Conservation (phyloP, 495 filamentous ascomycete species). For the Barbatosphaeria neglecta region DNA sequence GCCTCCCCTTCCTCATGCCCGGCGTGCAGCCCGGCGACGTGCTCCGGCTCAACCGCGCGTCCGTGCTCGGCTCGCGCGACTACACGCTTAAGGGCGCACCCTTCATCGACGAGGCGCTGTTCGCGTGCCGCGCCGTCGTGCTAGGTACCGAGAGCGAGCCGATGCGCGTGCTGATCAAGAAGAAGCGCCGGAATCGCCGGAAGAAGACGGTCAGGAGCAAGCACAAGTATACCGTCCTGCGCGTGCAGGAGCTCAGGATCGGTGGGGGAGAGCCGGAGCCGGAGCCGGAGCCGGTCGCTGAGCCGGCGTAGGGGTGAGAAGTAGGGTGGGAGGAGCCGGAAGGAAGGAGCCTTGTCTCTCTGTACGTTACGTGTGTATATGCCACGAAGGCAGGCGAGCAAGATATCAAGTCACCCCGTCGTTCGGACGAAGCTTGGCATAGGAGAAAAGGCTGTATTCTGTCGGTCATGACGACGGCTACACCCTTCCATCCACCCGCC, state of each 20-base stretch:
- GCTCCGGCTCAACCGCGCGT: conserved; percentile 75
- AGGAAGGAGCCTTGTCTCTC: no score
- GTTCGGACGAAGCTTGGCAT: no score
- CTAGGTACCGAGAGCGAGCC: conserved; percentile 81
- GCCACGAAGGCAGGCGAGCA: no score
- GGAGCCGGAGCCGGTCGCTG: no score
- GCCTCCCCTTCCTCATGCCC: conserved; percentile 92
- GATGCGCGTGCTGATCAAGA: conserved; percentile 80
- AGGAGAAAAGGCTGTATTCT: no score
- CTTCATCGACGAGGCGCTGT: conserved; percentile 69
- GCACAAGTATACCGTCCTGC: conserved; percentile 75
- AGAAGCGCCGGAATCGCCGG: conserved; percentile 72
- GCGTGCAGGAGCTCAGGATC: conserved; percentile 69
- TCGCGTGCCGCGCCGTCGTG: conserved; percentile 77
- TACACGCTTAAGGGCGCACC: conserved; percentile 74
- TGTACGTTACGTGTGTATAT: no score
- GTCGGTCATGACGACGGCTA: no score
- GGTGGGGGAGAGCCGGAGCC: conserved; percentile 46
- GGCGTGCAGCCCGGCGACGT: conserved; percentile 71
- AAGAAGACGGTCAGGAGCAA: conserved; percentile 68
- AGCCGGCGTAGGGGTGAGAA: no score
- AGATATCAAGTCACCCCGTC: no score
- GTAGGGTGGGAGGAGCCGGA: no score
- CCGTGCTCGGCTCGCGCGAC: conserved; percentile 69
- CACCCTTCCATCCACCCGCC: no score